These are phyloP conservation scores for Saccharomyces hybrid DNA, from an alignment of 1,139 yeast species.

Conservation along the genomic window DNA sequence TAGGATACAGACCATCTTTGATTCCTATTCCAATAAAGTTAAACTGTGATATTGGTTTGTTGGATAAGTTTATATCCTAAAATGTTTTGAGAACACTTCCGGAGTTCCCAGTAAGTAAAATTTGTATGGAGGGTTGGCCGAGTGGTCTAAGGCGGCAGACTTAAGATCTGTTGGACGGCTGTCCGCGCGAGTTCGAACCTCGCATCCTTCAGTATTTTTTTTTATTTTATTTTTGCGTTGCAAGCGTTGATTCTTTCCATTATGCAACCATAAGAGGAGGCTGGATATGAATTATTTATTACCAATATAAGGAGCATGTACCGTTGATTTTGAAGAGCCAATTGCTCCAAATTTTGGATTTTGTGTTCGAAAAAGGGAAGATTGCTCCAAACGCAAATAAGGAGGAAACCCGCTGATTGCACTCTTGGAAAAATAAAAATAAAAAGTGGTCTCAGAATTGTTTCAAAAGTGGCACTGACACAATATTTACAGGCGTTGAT, in stretches of 20 bases:
- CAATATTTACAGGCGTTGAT: neutral
- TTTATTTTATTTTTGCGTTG: too few species aligned
- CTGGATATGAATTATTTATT: neutral
- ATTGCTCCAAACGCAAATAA: neutral
- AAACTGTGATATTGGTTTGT: too few species aligned
- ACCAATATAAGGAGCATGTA: neutral
- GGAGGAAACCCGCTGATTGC: neutral
- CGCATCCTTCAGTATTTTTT: conserved; percentile 50
- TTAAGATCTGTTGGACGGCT: conserved; percentile 10
- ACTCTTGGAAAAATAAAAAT: neutral
- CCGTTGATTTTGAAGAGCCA: neutral
- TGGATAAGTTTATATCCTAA: too few species aligned
- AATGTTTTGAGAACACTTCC: too few species aligned
- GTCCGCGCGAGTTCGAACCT: conserved; percentile 79
- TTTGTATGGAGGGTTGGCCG: conserved; percentile 7
- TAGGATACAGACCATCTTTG: too few species aligned
- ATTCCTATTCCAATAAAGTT: too few species aligned
- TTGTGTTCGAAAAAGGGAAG: neutral
- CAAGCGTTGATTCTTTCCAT: neutral
- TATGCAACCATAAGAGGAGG: neutral
- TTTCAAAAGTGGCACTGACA: neutral
- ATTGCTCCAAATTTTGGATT: neutral
- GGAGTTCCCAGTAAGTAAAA: too few species aligned
- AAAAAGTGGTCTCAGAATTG: neutral
- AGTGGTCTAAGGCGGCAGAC: conserved; percentile 9